phyloP scores from a whole-genome alignment of 257 asterid species.

The Solanum peruvianum region DNA sequence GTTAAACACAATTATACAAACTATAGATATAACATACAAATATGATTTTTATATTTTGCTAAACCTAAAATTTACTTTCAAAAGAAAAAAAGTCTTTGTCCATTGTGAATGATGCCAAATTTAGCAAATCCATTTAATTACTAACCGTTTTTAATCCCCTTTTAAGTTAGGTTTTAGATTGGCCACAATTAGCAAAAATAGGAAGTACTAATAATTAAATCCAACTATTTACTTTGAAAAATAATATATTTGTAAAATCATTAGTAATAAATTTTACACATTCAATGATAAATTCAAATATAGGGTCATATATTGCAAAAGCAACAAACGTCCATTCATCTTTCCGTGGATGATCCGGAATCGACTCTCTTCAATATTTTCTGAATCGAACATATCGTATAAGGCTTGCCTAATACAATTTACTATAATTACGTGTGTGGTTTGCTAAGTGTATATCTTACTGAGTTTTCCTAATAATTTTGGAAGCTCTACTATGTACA shows the following conservation, averaged over 20 bases:
- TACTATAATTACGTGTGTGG: not conserved
- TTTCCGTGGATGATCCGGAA: not conserved
- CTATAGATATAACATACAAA: too few species aligned
- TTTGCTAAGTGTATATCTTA: not conserved
- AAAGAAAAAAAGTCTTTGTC: not conserved
- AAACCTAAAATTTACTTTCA: not conserved
- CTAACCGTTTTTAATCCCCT: not conserved
- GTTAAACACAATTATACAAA: too few species aligned
- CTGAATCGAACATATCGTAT: not conserved
- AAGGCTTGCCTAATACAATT: not conserved
- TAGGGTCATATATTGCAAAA: not conserved
- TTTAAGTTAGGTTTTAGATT: not conserved
- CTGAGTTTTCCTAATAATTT: not conserved
- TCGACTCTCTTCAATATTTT: not conserved
- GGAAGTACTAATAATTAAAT: not conserved
- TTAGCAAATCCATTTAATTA: not conserved
- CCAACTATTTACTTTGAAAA: not conserved
- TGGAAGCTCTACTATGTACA: not conserved
- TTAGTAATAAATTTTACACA: not conserved
- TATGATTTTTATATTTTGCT: not conserved
- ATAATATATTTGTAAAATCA: not conserved
- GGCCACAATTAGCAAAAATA: not conserved
- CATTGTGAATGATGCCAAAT: not conserved
- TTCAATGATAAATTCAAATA: not conserved
- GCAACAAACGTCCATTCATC: not conserved